phyloP scores from a whole-genome alignment of 768 basidiomycete species.

The Dentipellis sp. region DNA sequence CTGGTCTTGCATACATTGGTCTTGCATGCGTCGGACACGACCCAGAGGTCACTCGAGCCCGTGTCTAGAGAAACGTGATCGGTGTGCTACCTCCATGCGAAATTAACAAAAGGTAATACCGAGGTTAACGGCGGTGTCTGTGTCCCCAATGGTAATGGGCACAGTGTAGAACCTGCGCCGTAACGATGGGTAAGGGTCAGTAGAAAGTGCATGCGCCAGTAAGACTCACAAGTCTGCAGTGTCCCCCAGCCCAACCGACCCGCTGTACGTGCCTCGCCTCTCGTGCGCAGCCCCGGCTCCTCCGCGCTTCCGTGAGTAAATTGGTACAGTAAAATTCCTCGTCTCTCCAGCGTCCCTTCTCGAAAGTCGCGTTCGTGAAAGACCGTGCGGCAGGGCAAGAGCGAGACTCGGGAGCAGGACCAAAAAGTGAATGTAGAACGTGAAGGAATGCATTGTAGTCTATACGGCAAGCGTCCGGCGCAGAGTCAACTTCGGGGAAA shows the following conservation, averaged over 20 bases:
- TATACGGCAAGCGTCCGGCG: conserved; percentile 6
- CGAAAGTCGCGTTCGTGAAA: not conserved
- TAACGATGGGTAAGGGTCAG: not conserved
- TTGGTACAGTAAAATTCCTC: conserved; percentile 7
- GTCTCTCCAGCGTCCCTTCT: not conserved
- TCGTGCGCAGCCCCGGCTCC: not conserved
- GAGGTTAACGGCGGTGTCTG: conserved; percentile 5
- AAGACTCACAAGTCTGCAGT: conserved; percentile 5
- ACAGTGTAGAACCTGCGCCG: conserved; percentile 6
- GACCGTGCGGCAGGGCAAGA: conserved; percentile 1
- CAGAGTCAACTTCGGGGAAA: not conserved
- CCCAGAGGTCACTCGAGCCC: conserved; percentile 13
- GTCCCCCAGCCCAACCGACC: conserved; percentile 10
- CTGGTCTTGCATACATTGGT: conserved; percentile 4
- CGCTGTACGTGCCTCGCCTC: conserved; percentile 5
- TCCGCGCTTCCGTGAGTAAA: not conserved
- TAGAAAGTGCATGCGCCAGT: not conserved
- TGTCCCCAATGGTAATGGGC: conserved; percentile 7
- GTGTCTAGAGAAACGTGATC: conserved; percentile 4
- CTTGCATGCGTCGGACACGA: conserved; percentile 6
- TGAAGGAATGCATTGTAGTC: conserved; percentile 1
- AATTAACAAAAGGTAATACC: not conserved
- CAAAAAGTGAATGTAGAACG: not conserved
- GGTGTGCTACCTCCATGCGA: not conserved
- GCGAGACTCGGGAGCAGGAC: not conserved